Evolutionary conservation across 2,329 filamentous ascomycete genomes (phyloP).

Genomic region (Calonectria pteridis): DNA sequence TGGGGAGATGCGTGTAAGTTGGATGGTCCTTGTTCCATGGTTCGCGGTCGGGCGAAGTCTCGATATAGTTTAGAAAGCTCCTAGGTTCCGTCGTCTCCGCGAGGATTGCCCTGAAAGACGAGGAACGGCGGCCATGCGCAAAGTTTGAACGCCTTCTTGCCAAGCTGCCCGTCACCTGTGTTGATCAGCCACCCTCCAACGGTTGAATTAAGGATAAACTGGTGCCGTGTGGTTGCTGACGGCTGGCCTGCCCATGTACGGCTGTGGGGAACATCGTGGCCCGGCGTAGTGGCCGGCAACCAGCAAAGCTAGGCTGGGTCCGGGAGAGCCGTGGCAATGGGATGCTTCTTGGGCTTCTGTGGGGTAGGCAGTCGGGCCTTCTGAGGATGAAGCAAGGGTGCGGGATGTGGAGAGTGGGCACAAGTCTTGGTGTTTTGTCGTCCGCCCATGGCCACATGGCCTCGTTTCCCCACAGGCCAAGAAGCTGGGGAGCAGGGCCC

Average conservation of each 20-base stretch:
- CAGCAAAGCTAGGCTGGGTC: neutral
- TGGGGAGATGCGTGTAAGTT: slow-evolving; percentile 3
- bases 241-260: neutral
- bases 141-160: neutral
- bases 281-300: neutral
- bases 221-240: slow-evolving; percentile 2
- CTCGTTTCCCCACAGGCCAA: slow-evolving; percentile 1
- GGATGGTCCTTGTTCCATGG: slow-evolving; percentile 1
- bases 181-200: slow-evolving; percentile 1
- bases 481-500: slow-evolving; percentile 4
- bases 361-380: slow-evolving; percentile 19
- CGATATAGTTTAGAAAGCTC: neutral
- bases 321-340: neutral
- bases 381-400: slow-evolving; percentile 4
- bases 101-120: neutral
- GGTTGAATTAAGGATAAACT: slow-evolving; percentile 18
- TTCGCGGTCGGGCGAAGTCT: neutral
- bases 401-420: neutral
- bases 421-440: neutral
- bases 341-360: slow-evolving; percentile 13
- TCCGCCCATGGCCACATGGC: neutral
- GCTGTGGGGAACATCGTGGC: neutral
- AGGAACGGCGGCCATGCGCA: neutral
- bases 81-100: neutral
- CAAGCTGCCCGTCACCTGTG: neutral